Evolutionary conservation across 169 alveolate species (phyloP), one percentile per base, ranked within the genome.

Genomic region (Cystoisospora suis): DNA sequence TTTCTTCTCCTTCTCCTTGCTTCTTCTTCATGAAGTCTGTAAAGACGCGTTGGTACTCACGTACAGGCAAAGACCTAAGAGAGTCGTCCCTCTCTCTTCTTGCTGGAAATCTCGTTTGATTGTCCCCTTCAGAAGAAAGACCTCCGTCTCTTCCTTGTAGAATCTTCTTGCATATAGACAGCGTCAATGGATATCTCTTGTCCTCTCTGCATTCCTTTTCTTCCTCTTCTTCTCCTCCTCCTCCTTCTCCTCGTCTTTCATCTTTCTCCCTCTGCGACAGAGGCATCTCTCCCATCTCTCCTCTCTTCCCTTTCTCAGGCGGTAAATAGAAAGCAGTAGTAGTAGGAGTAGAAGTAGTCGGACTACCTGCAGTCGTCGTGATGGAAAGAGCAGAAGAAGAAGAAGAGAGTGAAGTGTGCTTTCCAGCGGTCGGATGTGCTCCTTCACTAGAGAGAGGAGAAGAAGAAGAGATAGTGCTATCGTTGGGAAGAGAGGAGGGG

Each of bases 291-390:
- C 59, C 53, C 56, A 65, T 3, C 69, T 87, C 40, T 83, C 92
- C 29, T 87, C 88, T 53, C 75, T 83, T 38, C 88, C 58, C 77
- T 87, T 49, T 20, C 61, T 36, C n/a, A 36, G 77, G 77, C 77
- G 77, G 36, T 32, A 56, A 45, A 36, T 58, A 32, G 9, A 58
- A 69, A 46, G 86, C 86, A 29, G 86, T 36, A 61, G 85, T 47
- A 23, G 44, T 38, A 45, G 86, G 70, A 81, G 75, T 49, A 32
- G 86, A 17, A 15, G 44, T 7, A 36, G 56, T 4, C 20, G 83
- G 27, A 7, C 40, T 5, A 5, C n/a, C n/a, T n/a, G 86, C 27
- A 15, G 44, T 7, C 38, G 56, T 4, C 20, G 83, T 20, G 20
- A 36, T 5, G 3, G 34, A 15, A 40, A 44, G n/a, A 53, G 90